Evolutionary conservation across 345 rosid species (phyloP).

Genomic region (Carallia brachiata): DNA sequence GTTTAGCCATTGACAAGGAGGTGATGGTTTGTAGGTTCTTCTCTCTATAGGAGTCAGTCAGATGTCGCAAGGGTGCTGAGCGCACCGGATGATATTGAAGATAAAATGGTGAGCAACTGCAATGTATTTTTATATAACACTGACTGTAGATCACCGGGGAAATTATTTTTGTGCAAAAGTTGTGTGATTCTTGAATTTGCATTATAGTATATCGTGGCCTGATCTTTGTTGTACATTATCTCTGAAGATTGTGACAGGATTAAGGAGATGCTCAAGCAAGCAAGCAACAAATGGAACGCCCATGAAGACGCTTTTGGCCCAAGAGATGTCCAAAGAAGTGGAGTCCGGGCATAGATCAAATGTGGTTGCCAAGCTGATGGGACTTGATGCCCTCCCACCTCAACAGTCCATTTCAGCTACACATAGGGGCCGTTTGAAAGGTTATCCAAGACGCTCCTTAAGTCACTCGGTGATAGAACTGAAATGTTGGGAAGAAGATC

Average conservation of each 20-base stretch:
- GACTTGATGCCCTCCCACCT: constrained; percentile 79
- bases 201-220: constrained; percentile 23
- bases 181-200: constrained; percentile 23
- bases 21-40: constrained; percentile 36
- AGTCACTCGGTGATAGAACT: constrained; percentile 44
- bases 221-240: constrained; percentile 6
- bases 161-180: constrained; percentile 20
- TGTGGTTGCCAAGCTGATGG: constrained; percentile 96
- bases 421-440: constrained; percentile 51
- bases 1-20: constrained; percentile 20
- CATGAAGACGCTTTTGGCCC: constrained; percentile 78
- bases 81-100: constrained; percentile 51
- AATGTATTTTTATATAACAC: constrained; percentile 6
- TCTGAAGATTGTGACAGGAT: constrained; percentile 56
- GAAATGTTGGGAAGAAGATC: constrained; percentile 52
- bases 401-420: constrained; percentile 46
- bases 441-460: constrained; percentile 47
- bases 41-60: constrained; percentile 69
- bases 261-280: constrained; percentile 53
- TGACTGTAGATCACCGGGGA: constrained; percentile 19
- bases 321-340: constrained; percentile 79
- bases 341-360: constrained; percentile 57
- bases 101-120: constrained; percentile 52
- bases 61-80: constrained; percentile 51
- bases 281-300: constrained; percentile 60